These are phyloP conservation scores for Graphilbum fragrans DNA, from an alignment of 2,329 filamentous ascomycete genomes.

Conservation along the genomic window DNA sequence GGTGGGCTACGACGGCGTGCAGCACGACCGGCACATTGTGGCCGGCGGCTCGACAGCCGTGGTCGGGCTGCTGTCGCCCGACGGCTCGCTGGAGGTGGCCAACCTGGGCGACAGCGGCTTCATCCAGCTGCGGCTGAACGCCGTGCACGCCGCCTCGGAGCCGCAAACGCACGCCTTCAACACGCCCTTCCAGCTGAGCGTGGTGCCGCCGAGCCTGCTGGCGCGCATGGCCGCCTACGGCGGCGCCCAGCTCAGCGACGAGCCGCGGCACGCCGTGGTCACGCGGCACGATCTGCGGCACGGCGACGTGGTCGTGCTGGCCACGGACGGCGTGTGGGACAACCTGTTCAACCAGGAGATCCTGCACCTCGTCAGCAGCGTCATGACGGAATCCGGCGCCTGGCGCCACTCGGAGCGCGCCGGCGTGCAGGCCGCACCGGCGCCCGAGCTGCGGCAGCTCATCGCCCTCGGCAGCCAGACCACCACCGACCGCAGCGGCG, in stretches of 20 bases:
- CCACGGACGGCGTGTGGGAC: slow-evolving; percentile 91
- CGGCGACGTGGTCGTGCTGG: slow-evolving; percentile 87
- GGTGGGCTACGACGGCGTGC: slow-evolving; percentile 70
- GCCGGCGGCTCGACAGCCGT: slow-evolving; percentile 90
- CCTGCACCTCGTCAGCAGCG: slow-evolving; percentile 61
- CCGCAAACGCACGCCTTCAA: slow-evolving; percentile 97
- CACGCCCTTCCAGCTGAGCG: slow-evolving; percentile 86
- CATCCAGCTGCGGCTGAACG: slow-evolving; percentile 73
- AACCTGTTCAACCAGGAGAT: slow-evolving; percentile 89
- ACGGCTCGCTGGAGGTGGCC: slow-evolving; percentile 73
- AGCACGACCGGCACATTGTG: slow-evolving; percentile 56
- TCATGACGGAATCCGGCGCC: slow-evolving; percentile 63
- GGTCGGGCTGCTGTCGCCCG: slow-evolving; percentile 61
- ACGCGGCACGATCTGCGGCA: slow-evolving; percentile 67
- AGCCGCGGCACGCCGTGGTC: slow-evolving; percentile 72
- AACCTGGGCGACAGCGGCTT: slow-evolving; percentile 96
- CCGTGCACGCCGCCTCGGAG: slow-evolving; percentile 69
- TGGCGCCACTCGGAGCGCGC: slow-evolving; percentile 49
- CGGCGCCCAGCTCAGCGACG: slow-evolving; percentile 67
- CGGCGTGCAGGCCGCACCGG: slow-evolving; percentile 47
- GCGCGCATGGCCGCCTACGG: slow-evolving; percentile 76
- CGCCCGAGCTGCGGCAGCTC: slow-evolving; percentile 29
- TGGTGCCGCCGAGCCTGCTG: slow-evolving; percentile 70
- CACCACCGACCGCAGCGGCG: neutral
- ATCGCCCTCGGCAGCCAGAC: slow-evolving; percentile 14